phyloP scores from a whole-genome alignment of 2,329 filamentous ascomycete species.

The Diaporthe helianthi region DNA sequence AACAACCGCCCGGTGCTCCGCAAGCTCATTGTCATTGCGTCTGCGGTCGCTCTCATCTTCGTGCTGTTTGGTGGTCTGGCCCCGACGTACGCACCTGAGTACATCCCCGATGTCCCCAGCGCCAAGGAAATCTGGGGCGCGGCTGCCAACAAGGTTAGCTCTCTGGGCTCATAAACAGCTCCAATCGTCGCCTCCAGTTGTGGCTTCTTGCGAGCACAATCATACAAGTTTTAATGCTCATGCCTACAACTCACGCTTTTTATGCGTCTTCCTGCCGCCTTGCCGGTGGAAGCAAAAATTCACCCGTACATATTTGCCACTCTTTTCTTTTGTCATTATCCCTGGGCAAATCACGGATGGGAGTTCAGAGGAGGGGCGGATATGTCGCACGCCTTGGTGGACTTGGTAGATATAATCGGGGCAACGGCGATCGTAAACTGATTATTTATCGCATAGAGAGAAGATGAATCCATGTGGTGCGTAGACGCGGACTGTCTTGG shows the following conservation, averaged over 20 bases:
- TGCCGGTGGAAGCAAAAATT: conserved; percentile 16
- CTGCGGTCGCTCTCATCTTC: conserved; percentile 70
- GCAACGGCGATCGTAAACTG: background rate
- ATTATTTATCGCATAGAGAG: conserved; percentile 8
- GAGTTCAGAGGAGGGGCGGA: background rate
- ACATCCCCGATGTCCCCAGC: conserved; percentile 51
- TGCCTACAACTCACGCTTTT: background rate
- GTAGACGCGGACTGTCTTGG: background rate
- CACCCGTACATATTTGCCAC: conserved; percentile 26
- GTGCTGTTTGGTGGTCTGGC: conserved; percentile 73
- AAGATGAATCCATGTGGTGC: background rate
- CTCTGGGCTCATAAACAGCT: conserved; percentile 37
- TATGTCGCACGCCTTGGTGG: background rate
- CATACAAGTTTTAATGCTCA: conserved; percentile 26
- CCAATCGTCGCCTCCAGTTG: background rate
- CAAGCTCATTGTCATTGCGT: conserved; percentile 75
- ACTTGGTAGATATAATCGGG: background rate
- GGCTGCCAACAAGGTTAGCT: conserved; percentile 58
- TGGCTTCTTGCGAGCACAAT: background rate
- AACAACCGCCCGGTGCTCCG: conserved; percentile 77
- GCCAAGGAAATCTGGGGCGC: conserved; percentile 56
- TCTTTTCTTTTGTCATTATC: background rate
- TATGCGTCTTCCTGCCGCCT: background rate
- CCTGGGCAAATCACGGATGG: conserved; percentile 1
- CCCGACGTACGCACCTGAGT: conserved; percentile 63